Conservation (phyloP, 2,329 filamentous ascomycete genomes). For the Fusarium nygamai region DNA sequence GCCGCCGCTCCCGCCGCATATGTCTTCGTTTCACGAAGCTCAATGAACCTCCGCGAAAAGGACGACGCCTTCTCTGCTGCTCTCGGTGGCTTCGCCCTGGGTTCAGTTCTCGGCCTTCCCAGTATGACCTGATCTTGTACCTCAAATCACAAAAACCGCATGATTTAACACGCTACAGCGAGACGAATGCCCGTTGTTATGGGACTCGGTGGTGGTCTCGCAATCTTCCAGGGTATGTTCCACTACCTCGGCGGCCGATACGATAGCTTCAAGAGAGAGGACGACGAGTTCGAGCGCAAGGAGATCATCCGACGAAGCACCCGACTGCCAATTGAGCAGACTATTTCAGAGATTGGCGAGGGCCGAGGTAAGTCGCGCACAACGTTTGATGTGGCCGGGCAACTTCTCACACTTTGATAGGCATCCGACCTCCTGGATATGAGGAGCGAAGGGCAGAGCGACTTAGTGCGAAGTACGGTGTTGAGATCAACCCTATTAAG, state of each 20-base stretch:
- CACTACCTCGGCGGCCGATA: constrained; percentile 74
- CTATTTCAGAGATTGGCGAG: constrained; percentile 83
- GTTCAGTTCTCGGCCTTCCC: constrained; percentile 75
- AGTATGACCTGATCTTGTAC: constrained; percentile 72
- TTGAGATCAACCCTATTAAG: constrained; percentile 78
- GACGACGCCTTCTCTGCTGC: constrained; percentile 81
- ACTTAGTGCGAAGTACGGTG: constrained; percentile 86
- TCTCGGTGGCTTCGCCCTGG: constrained; percentile 80
- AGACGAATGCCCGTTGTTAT: constrained; percentile 74
- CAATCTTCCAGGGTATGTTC: constrained; percentile 69
- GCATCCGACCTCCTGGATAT: constrained; percentile 83
- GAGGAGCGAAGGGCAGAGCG: constrained; percentile 84
- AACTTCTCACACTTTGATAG: constrained; percentile 56
- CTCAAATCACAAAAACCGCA: neutral
- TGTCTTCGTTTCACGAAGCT: constrained; percentile 78
- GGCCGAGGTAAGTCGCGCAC: constrained; percentile 74
- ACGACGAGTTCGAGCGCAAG: constrained; percentile 79
- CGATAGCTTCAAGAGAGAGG: constrained; percentile 61
- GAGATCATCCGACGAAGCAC: constrained; percentile 78
- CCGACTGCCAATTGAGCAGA: constrained; percentile 80
- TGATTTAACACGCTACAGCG: constrained; percentile 43
- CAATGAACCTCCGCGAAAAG: constrained; percentile 86
- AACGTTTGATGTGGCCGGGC: neutral
- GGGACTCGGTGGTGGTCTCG: constrained; percentile 70
- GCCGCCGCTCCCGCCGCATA: constrained; percentile 72